Percentiles rank a stretch among this genome's conserved stretches.
These are phyloP conservation scores for Ceratobasidium papillatum DNA, from an alignment of 1,284 basidiomycete genomes.

Conservation along the genomic window DNA sequence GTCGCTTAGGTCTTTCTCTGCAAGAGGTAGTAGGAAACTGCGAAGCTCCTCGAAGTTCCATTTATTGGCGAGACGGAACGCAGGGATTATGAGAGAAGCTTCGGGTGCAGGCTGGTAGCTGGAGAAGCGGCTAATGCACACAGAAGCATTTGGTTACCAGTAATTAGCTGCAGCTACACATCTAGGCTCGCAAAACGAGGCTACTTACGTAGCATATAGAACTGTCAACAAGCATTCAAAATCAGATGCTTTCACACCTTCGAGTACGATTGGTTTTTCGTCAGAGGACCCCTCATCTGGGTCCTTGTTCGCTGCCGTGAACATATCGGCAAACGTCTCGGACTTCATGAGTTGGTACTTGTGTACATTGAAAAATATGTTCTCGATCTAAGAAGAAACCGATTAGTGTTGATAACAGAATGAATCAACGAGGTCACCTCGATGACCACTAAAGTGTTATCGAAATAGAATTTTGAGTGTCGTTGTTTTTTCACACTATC, in stretches of 20 bases:
- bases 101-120: no score
- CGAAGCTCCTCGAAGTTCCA: slow-evolving; percentile 41
- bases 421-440: background rate
- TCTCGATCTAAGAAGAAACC: background rate
- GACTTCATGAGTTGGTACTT: slow-evolving; percentile 23
- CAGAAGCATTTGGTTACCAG: no score
- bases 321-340: background rate
- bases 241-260: background rate
- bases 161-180: no score
- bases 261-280: background rate
- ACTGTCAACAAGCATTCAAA: slow-evolving; percentile 1
- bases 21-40: slow-evolving; percentile 8
- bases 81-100: slow-evolving; percentile 36
- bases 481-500: background rate
- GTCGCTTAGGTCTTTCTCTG: slow-evolving; percentile 21
- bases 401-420: background rate
- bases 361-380: slow-evolving; percentile 16
- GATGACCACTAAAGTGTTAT: slow-evolving; percentile 3
- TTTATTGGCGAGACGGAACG: slow-evolving; percentile 41
- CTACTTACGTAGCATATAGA: slow-evolving; percentile 9
- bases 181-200: no score
- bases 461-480: background rate
- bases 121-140: no score
- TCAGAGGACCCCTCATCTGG: background rate
- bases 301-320: background rate